These are phyloP conservation scores for Cucurbita pepo DNA, from an alignment of 306 rosid genomes.

Conservation along the genomic window DNA sequence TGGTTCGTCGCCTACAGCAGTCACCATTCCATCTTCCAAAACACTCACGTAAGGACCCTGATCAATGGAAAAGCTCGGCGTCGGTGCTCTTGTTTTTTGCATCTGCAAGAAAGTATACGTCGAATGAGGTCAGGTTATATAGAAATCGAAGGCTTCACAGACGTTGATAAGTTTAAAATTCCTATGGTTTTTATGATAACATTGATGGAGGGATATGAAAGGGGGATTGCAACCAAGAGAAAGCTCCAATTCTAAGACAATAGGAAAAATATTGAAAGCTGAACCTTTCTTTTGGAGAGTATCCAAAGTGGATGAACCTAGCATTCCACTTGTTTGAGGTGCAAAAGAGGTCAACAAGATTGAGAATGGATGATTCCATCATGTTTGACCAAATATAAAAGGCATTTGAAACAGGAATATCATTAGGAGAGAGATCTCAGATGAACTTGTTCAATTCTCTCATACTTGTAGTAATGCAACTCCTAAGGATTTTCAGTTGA, in stretches of 20 bases:
- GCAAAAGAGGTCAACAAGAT: not conserved
- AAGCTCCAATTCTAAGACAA: not conserved
- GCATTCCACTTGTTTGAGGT: not conserved
- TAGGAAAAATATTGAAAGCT: not conserved
- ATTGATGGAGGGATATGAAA: not conserved
- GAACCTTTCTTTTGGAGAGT: not conserved
- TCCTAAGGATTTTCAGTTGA: too few relatives aligned
- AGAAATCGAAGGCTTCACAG: not conserved
- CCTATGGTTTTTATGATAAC: not conserved
- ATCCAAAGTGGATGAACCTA: not conserved
- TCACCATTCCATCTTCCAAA: constrained; percentile 69
- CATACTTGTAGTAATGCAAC: not conserved
- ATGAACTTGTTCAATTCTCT: not conserved
- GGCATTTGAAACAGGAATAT: not conserved
- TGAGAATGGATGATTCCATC: not conserved
- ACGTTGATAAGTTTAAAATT: not conserved
- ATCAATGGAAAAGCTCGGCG: constrained; percentile 39
- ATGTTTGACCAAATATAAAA: not conserved
- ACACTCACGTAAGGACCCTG: constrained; percentile 73
- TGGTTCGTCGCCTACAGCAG: constrained; percentile 44
- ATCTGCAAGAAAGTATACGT: constrained; percentile 12
- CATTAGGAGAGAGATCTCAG: not conserved
- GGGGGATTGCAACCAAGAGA: not conserved
- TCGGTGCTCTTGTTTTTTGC: constrained; percentile 14
- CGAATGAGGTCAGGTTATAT: not conserved